Conservation (phyloP, 2,329 filamentous ascomycete species). For the Diaporthe capsici region DNA sequence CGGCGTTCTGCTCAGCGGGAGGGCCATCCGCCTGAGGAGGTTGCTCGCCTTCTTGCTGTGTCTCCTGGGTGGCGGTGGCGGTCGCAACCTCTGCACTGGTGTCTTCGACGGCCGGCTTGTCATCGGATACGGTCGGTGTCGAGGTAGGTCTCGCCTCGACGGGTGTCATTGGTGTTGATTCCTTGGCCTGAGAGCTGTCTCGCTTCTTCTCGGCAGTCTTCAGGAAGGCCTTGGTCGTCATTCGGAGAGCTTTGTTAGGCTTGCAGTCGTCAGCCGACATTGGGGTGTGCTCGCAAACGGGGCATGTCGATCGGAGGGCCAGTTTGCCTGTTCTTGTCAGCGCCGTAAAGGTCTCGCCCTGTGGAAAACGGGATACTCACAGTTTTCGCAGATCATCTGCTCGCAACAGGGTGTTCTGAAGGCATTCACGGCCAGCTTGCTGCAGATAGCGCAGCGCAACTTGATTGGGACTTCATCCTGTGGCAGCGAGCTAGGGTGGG, state of each 20-base stretch:
- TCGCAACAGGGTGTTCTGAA: conserved; percentile 96
- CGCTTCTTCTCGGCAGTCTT: conserved; percentile 93
- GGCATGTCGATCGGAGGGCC: conserved; percentile 83
- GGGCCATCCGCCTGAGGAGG: conserved; percentile 21
- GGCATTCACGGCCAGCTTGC: conserved; percentile 89
- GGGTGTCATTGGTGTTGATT: conserved; percentile 58
- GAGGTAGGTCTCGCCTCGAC: conserved; percentile 57
- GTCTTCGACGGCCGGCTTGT: conserved; percentile 26
- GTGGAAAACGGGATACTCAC: conserved; percentile 61
- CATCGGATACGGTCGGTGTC: conserved; percentile 44
- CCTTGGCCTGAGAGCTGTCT: conserved; percentile 72
- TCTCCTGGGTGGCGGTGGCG: conserved; percentile 9
- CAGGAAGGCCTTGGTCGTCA: conserved; percentile 91
- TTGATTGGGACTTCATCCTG: conserved; percentile 95
- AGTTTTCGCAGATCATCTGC: conserved; percentile 91
- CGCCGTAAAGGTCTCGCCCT: background rate
- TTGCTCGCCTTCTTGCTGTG: conserved; percentile 22
- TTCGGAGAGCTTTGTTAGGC: conserved; percentile 90
- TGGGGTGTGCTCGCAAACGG: conserved; percentile 93
- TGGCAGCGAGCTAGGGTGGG: conserved; percentile 73
- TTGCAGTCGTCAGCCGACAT: conserved; percentile 89
- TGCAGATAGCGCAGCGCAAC: conserved; percentile 94
- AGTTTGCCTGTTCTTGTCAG: conserved; percentile 74
- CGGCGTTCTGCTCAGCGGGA: conserved; percentile 33
- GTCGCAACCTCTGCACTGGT: conserved; percentile 1